Evolutionary conservation across 2,329 filamentous ascomycete species (phyloP).

Genomic region (Colletotrichum liaoningense): DNA sequence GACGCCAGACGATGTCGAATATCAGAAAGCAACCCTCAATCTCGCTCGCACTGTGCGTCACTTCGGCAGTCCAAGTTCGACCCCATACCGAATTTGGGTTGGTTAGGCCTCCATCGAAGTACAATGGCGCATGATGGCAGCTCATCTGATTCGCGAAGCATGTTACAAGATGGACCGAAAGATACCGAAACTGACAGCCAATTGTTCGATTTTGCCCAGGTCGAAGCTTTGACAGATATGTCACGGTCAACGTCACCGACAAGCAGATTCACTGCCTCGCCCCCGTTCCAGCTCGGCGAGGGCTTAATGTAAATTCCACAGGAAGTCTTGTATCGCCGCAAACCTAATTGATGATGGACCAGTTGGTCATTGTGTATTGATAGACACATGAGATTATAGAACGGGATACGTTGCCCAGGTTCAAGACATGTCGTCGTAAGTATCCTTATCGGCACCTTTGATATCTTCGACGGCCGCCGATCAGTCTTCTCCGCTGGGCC

Average conservation of each 20-base stretch:
- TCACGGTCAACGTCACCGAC: constrained; percentile 2
- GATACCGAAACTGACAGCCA: neutral
- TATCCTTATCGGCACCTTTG: neutral
- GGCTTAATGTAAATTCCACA: neutral
- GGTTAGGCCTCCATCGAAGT: neutral
- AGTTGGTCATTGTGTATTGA: constrained; percentile 3
- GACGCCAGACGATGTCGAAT: neutral
- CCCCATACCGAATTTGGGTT: neutral
- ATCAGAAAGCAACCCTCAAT: neutral
- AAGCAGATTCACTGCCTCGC: neutral
- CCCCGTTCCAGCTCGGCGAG: neutral
- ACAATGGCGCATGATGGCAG: constrained; percentile 7
- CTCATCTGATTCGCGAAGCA: neutral
- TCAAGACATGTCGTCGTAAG: neutral
- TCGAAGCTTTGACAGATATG: constrained; percentile 4
- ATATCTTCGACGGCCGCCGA: neutral
- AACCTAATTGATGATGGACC: constrained; percentile 20
- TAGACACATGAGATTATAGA: neutral
- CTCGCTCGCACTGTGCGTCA: constrained; percentile 9
- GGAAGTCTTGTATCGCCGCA: neutral
- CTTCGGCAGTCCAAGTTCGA: constrained; percentile 10
- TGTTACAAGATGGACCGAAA: neutral
- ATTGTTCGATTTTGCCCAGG: neutral
- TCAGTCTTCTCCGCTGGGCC: neutral
- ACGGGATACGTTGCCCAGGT: neutral